These are phyloP conservation scores for Alectoria sarmentosa DNA, from an alignment of 495 filamentous ascomycete species.

Conservation along the genomic window DNA sequence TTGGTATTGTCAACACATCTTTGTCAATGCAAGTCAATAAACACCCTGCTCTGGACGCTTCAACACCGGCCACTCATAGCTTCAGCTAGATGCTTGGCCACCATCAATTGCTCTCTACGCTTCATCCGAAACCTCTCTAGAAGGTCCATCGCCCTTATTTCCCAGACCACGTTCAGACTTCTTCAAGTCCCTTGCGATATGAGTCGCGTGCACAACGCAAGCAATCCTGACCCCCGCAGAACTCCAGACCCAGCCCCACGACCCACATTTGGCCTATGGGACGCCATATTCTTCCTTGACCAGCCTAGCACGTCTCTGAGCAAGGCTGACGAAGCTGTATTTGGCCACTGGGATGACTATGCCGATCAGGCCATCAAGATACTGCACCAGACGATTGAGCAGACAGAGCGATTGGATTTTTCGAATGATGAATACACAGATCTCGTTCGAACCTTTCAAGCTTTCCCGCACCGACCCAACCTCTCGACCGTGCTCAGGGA, in stretches of 20 bases:
- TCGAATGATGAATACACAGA: neutral
- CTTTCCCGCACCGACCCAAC: neutral
- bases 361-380: neutral
- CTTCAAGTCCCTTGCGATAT: neutral
- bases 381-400: neutral
- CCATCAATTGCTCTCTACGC: neutral
- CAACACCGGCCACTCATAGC: neutral
- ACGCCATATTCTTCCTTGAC: neutral
- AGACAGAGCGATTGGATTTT: neutral
- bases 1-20: neutral
- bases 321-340: neutral
- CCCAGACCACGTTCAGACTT: neutral
- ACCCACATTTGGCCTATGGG: neutral
- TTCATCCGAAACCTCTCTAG: neutral
- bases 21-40: neutral
- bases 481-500: neutral
- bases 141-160: neutral
- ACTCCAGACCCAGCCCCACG: neutral
- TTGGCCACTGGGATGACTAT: slow-evolving; percentile 1
- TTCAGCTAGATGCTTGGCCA: too few relatives aligned
- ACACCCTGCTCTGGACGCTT: neutral
- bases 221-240: neutral
- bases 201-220: neutral
- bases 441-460: neutral
- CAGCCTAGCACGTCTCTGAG: neutral